phyloP scores from a whole-genome alignment of 306 rosid genomes.

The Citrullus amarus region DNA sequence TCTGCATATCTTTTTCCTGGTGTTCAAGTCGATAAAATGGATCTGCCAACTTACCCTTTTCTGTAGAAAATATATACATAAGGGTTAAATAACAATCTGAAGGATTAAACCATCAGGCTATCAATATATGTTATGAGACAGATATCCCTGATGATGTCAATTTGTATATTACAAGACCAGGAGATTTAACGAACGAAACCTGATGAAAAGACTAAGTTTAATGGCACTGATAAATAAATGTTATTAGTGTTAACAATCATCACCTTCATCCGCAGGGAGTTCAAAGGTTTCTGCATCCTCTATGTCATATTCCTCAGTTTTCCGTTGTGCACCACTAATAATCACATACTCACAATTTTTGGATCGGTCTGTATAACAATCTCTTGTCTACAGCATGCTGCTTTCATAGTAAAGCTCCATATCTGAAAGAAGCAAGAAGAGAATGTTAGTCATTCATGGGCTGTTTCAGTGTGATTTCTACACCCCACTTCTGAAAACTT shows the following conservation, averaged over 20 bases:
- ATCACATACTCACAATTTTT: slow-evolving; percentile 65
- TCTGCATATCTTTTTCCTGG: slow-evolving; percentile 73
- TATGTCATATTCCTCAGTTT: slow-evolving; percentile 62
- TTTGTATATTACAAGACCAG: not conserved
- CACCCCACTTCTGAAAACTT: not conserved
- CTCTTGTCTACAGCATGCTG: slow-evolving; percentile 87
- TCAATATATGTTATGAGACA: not conserved
- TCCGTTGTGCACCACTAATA: slow-evolving; percentile 64
- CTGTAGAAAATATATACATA: slow-evolving; percentile 19
- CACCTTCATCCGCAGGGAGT: slow-evolving; percentile 86
- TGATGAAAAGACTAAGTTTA: not conserved
- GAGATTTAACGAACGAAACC: not conserved
- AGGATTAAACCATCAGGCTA: not conserved
- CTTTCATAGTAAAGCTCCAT: slow-evolving; percentile 90
- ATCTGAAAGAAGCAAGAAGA: slow-evolving; percentile 39
- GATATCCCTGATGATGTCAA: not conserved
- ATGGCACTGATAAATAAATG: not conserved
- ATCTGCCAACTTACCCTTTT: slow-evolving; percentile 77
- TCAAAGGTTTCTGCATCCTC: slow-evolving; percentile 88
- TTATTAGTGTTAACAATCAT: slow-evolving; percentile 12
- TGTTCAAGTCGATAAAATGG: slow-evolving; percentile 95
- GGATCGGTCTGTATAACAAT: slow-evolving; percentile 88
- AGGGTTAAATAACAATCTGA: not conserved
- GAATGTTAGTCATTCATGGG: not conserved
- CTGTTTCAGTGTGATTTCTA: not conserved